A percentile compares a stretch with the other conserved stretches of the same genome.
Evolutionary conservation across 192 early-diverging fungal genomes (phyloP).

Genomic region (Phlyctochytrium bullatum): DNA sequence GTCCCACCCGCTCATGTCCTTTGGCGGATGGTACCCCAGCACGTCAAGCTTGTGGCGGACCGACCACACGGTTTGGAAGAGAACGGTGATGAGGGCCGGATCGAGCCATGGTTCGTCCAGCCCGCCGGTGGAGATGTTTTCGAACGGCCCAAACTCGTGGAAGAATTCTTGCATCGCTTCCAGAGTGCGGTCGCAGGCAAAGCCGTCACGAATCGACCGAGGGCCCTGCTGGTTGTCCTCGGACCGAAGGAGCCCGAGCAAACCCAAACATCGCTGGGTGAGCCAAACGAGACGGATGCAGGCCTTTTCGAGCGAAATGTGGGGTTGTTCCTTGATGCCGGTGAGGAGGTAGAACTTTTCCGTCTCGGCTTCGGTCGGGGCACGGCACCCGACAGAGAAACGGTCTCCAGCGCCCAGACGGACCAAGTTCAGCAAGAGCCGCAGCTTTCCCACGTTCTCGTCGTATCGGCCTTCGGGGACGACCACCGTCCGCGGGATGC

Average conservation of each 20-base stretch:
- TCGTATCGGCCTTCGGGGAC: slow-evolving; percentile 35
- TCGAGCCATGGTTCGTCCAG: slow-evolving; percentile 18
- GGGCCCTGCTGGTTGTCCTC: not conserved
- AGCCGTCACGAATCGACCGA: slow-evolving; percentile 14
- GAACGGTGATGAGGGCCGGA: slow-evolving; percentile 16
- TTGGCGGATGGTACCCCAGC: slow-evolving; percentile 21
- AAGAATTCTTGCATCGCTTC: slow-evolving; percentile 23
- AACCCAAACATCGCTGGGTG: slow-evolving; percentile 14
- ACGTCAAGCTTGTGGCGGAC: slow-evolving; percentile 17
- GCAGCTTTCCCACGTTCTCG: slow-evolving; percentile 6
- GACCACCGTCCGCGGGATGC: not conserved
- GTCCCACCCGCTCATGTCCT: slow-evolving; percentile 7
- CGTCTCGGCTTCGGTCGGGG: slow-evolving; percentile 16
- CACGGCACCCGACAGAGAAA: slow-evolving; percentile 21
- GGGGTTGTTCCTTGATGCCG: slow-evolving; percentile 6
- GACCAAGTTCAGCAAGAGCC: slow-evolving; percentile 26
- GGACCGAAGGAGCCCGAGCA: slow-evolving; percentile 11
- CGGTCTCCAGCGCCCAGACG: slow-evolving; percentile 35
- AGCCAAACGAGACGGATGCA: slow-evolving; percentile 18
- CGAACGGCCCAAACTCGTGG: slow-evolving; percentile 34
- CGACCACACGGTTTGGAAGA: slow-evolving; percentile 13
- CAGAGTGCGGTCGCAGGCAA: slow-evolving; percentile 30
- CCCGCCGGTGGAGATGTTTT: slow-evolving; percentile 18
- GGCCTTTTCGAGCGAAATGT: slow-evolving; percentile 1
- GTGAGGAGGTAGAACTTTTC: slow-evolving; percentile 35